phyloP scores from a whole-genome alignment of 495 filamentous ascomycete genomes.

The Penicillium cataractarum region DNA sequence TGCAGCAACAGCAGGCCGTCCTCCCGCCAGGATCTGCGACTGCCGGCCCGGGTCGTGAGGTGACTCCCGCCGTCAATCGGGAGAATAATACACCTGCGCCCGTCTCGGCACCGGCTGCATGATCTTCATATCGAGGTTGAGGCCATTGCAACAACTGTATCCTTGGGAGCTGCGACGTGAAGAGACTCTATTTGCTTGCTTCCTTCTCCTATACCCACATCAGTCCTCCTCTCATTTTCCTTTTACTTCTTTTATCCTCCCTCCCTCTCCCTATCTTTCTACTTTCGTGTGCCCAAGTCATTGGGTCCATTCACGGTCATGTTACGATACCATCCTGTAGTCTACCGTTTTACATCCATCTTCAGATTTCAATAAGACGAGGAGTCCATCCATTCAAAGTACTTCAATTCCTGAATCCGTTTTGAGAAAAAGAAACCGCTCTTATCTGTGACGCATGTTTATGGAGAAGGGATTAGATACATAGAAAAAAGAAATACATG shows the following conservation, averaged over 20 bases:
- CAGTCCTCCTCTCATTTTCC: conserved; percentile 8
- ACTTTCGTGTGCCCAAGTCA: conserved; percentile 7
- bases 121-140: conserved; percentile 14
- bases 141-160: conserved; percentile 4
- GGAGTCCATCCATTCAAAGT: background rate
- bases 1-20: conserved; percentile 41
- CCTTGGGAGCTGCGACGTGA: conserved; percentile 6
- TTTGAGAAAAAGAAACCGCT: background rate
- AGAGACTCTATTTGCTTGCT: conserved; percentile 13
- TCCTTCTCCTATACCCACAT: conserved; percentile 23
- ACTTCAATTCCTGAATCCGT: background rate
- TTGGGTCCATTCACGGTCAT: conserved; percentile 14
- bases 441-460: background rate
- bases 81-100: conserved; percentile 20
- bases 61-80: conserved; percentile 17
- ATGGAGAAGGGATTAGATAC: conserved; percentile 11
- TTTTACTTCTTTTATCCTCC: conserved; percentile 8
- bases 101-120: conserved; percentile 40
- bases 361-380: conserved; percentile 7
- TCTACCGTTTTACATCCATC: conserved; percentile 19
- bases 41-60: conserved; percentile 44
- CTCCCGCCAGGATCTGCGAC: conserved; percentile 47
- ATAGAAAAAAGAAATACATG: conserved; percentile 15
- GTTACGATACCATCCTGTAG: conserved; percentile 30
- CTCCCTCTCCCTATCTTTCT: conserved; percentile 16